Evolutionary conservation across 371 early-diverging fungal species (phyloP).

Genomic region (Rhizopus arrhizus): DNA sequence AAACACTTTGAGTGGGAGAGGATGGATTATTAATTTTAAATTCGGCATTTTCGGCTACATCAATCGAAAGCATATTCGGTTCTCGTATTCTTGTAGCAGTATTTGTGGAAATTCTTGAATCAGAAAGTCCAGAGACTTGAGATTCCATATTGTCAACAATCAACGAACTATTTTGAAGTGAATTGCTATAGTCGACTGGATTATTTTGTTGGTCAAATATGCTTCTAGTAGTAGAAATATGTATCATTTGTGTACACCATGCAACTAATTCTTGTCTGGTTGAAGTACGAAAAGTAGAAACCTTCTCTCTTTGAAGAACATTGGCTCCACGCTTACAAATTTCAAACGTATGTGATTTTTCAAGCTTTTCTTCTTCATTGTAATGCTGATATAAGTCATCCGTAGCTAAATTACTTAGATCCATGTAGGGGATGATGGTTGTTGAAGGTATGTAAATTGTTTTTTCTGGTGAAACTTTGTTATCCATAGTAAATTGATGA

Average conservation of each 20-base stretch:
- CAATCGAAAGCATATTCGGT: too few relatives aligned
- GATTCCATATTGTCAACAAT: background rate
- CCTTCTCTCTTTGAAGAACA: conserved; percentile 29
- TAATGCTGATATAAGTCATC: background rate
- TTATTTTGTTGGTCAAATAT: background rate
- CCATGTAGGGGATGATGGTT: conserved; percentile 29
- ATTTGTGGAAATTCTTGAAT: background rate
- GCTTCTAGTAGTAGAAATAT: conserved; percentile 6
- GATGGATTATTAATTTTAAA: background rate
- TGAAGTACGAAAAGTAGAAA: conserved; percentile 18
- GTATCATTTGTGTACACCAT: conserved; percentile 21
- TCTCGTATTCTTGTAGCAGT: too few relatives aligned
- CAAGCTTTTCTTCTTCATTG: background rate
- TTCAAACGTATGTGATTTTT: conserved; percentile 25
- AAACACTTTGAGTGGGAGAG: conserved; percentile 20
- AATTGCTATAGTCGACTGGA: background rate
- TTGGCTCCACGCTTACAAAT: conserved; percentile 20
- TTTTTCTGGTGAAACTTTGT: conserved; percentile 43
- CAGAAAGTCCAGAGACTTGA: background rate
- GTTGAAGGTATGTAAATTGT: conserved; percentile 42
- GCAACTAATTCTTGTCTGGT: conserved; percentile 16
- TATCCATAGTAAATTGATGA: conserved; percentile 43
- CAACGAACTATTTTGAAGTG: too few relatives aligned
- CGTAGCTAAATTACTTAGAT: conserved; percentile 13
- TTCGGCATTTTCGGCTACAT: too few relatives aligned